phyloP scores from a whole-genome alignment of 2,329 filamentous ascomycete genomes.

The Mycocentrospora acerina region DNA sequence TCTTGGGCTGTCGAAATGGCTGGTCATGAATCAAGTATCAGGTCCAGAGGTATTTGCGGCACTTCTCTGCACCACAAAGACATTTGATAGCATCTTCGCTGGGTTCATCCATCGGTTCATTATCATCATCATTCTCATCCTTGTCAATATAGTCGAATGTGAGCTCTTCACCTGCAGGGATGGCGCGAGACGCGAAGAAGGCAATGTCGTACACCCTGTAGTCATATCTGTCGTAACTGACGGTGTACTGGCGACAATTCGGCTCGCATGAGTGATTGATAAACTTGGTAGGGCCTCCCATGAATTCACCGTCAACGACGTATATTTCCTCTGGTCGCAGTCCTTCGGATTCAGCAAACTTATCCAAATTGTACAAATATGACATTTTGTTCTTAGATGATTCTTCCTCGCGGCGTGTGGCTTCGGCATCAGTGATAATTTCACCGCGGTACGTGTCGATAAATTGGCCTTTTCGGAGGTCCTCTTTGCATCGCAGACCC shows the following conservation, averaged over 20 bases:
- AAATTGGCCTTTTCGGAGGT: conserved; percentile 72
- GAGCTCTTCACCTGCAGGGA: conserved; percentile 66
- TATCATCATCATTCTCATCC: conserved; percentile 55
- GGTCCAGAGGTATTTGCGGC: conserved; percentile 69
- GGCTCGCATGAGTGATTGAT: conserved; percentile 83
- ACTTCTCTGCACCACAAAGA: conserved; percentile 64
- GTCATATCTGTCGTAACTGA: conserved; percentile 75
- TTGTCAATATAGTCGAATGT: conserved; percentile 80
- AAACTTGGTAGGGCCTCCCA: conserved; percentile 76
- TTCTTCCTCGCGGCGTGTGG: conserved; percentile 62
- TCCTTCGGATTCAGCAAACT: conserved; percentile 66
- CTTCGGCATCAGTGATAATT: conserved; percentile 56
- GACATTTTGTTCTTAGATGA: conserved; percentile 67
- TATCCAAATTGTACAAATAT: conserved; percentile 81
- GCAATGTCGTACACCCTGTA: conserved; percentile 74
- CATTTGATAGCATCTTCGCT: conserved; percentile 50
- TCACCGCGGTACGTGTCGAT: conserved; percentile 76
- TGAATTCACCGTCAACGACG: conserved; percentile 67
- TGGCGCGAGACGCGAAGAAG: conserved; percentile 70
- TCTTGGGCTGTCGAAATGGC: too few species aligned
- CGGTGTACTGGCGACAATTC: conserved; percentile 76
- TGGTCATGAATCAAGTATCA: too few species aligned
- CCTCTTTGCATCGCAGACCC: conserved; percentile 68
- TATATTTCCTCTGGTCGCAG: conserved; percentile 47
- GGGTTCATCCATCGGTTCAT: conserved; percentile 46